Evolutionary conservation across 805 yeast species (phyloP).

Genomic region (Teunomyces tritomae): DNA sequence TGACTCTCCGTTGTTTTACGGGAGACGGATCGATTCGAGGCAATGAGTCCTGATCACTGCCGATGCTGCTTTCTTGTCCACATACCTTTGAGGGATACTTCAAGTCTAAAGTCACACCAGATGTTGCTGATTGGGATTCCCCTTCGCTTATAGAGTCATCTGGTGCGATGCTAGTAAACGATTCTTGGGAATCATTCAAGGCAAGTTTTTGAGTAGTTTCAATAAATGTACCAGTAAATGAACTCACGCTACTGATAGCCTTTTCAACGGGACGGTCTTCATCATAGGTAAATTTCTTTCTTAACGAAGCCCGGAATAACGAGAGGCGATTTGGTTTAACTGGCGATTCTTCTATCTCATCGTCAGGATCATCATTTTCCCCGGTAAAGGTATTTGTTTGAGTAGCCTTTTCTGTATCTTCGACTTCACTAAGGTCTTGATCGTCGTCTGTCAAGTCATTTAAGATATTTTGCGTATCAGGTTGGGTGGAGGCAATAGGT

Average conservation of each 20-base stretch:
- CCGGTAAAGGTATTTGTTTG: background rate
- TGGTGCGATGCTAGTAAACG: background rate
- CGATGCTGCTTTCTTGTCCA: background rate
- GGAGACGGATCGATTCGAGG: background rate
- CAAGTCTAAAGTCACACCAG: background rate
- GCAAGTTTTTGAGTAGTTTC: background rate
- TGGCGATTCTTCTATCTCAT: constrained; percentile 43
- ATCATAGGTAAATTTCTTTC: constrained; percentile 21
- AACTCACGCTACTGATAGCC: background rate
- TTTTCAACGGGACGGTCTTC: constrained; percentile 2
- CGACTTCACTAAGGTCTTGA: constrained; percentile 5
- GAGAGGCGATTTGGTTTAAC: constrained; percentile 16
- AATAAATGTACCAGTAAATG: background rate
- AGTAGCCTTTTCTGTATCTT: background rate
- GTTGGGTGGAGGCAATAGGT: constrained; percentile 14
- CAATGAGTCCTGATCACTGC: background rate
- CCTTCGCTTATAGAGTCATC: background rate
- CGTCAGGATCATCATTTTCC: constrained; percentile 25
- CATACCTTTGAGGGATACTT: background rate
- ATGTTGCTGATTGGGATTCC: background rate
- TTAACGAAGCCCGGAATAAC: constrained; percentile 14
- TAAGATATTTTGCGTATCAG: constrained; percentile 9
- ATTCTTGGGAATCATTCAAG: background rate
- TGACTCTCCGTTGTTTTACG: constrained; percentile 2
- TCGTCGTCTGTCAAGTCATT: constrained; percentile 18